Conservation (phyloP, 73 alveolate species). For the Stentor coeruleus region DNA sequence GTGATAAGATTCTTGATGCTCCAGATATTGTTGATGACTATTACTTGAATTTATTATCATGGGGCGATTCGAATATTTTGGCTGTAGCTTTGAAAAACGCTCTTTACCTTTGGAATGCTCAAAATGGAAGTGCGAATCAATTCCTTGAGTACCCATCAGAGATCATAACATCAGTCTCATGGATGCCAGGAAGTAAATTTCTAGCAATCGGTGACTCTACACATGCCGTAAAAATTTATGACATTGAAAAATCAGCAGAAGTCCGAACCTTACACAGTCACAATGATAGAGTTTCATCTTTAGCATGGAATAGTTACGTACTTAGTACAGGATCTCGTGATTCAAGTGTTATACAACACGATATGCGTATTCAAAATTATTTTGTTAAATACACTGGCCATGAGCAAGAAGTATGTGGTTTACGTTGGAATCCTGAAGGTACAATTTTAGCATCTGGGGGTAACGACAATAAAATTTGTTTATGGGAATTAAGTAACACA, state of each 20-base stretch:
- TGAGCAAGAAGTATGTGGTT: conserved; percentile 61
- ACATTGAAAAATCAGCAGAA: conserved; percentile 57
- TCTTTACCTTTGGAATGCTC: conserved; percentile 74
- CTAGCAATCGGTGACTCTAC: conserved; percentile 70
- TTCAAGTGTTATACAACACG: conserved; percentile 66
- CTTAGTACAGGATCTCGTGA: conserved; percentile 72
- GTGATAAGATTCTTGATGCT: conserved; percentile 86
- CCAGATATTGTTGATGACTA: conserved; percentile 87
- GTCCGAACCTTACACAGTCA: conserved; percentile 63
- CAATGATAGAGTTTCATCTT: conserved; percentile 61
- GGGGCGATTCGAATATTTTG: conserved; percentile 75
- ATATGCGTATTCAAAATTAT: conserved; percentile 60
- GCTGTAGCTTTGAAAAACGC: conserved; percentile 76
- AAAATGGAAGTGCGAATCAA: conserved; percentile 58
- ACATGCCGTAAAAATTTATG: conserved; percentile 70
- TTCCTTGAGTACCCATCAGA: no score
- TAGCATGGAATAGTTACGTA: conserved; percentile 76
- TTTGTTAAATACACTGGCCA: conserved; percentile 67
- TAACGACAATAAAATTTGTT: conserved; percentile 94
- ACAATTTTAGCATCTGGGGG: conserved; percentile 96
- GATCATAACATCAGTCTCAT: conserved; percentile 67
- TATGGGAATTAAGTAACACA: conserved; percentile 82
- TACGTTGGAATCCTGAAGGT: conserved; percentile 64
- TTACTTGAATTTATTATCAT: conserved; percentile 78
- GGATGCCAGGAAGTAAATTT: conserved; percentile 54